A percentile compares a stretch with the other conserved stretches of the same genome.
These are phyloP conservation scores for Penstemon davidsonii DNA, from an alignment of 257 asterid genomes.

Conservation along the genomic window DNA sequence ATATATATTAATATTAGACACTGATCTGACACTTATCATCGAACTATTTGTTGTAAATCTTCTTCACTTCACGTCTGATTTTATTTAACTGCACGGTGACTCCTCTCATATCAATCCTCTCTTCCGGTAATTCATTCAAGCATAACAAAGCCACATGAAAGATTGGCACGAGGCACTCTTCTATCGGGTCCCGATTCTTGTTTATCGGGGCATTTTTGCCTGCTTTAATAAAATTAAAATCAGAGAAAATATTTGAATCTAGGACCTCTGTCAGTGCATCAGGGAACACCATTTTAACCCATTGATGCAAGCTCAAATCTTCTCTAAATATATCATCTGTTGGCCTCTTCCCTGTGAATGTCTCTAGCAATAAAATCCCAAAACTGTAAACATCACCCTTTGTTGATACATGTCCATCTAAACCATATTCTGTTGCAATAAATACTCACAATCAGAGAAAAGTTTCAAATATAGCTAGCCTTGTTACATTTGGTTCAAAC, in stretches of 20 bases:
- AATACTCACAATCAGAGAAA: neutral
- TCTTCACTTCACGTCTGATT: conserved; percentile 29
- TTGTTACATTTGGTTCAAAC: too few relatives aligned
- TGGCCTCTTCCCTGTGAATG: conserved; percentile 45
- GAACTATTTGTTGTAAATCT: neutral
- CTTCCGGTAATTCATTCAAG: conserved; percentile 37
- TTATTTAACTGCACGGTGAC: conserved; percentile 31
- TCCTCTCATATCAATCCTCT: conserved; percentile 34
- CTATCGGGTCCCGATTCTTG: neutral
- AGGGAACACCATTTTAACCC: conserved; percentile 36
- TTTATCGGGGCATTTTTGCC: neutral
- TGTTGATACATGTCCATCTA: conserved; percentile 40
- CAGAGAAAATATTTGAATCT: conserved; percentile 30
- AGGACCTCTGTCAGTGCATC: conserved; percentile 32
- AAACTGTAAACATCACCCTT: conserved; percentile 47
- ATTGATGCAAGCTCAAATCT: conserved; percentile 40
- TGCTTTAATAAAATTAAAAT: conserved; percentile 8
- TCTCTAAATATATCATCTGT: conserved; percentile 38
- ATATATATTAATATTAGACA: too few relatives aligned
- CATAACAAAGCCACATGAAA: conserved; percentile 35
- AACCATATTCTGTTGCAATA: conserved; percentile 41
- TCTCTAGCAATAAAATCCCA: conserved; percentile 47
- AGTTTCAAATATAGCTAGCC: neutral
- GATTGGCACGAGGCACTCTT: conserved; percentile 14
- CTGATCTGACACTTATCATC: neutral